Evolutionary conservation across 441 rosid species (phyloP).

Genomic region (Eutrema salsugineum): DNA sequence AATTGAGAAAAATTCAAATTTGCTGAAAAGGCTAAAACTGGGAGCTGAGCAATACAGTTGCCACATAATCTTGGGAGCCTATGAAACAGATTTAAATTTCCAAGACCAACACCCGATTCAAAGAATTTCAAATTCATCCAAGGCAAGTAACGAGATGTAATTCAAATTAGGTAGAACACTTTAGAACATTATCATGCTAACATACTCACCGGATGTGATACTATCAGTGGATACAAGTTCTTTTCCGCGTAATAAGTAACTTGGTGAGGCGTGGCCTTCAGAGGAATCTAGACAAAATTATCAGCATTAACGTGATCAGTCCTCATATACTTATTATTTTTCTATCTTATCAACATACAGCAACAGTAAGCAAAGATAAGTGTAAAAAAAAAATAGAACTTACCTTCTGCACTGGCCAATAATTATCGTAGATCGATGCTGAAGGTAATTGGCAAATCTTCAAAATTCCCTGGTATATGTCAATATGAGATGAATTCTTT

Average conservation of each 20-base stretch:
- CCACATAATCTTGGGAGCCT: not conserved
- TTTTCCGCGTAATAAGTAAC: constrained; percentile 91
- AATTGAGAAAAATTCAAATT: constrained; percentile 3
- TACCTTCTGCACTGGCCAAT: constrained; percentile 99
- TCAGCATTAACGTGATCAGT: constrained; percentile 26
- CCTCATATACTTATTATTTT: not conserved
- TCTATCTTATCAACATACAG: constrained; percentile 6
- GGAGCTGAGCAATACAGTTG: constrained; percentile 7
- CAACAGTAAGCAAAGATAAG: constrained; percentile 1
- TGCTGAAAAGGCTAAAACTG: not conserved
- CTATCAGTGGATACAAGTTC: constrained; percentile 89
- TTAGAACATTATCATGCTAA: constrained; percentile 15
- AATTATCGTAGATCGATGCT: constrained; percentile 80
- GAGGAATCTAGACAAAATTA: constrained; percentile 61
- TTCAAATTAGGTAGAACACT: not conserved
- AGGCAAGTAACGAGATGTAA: constrained; percentile 17
- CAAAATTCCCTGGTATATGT: constrained; percentile 64
- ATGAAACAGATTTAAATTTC: not conserved
- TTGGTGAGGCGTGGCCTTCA: constrained; percentile 99
- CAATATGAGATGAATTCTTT: constrained; percentile 20
- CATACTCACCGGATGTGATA: constrained; percentile 84
- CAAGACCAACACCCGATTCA: not conserved
- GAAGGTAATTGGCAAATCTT: constrained; percentile 97
- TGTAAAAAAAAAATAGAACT: not conserved
- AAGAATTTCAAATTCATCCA: not conserved